Evolutionary conservation across 305 asterid species (phyloP).

Genomic region (Solanum aculeatissimum): DNA sequence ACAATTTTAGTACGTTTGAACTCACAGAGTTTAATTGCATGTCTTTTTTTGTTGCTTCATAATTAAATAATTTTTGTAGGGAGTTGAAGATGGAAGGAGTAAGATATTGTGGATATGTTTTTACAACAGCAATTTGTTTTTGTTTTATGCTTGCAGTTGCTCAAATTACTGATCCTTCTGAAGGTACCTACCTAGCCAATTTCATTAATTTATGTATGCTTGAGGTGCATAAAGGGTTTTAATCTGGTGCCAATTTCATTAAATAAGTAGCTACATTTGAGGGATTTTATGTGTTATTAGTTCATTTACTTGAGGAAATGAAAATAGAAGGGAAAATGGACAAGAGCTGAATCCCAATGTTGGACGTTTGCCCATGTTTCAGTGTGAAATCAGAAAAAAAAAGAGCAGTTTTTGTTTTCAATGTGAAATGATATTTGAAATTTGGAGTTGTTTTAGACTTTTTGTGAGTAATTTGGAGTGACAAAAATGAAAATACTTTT

Average conservation of each 20-base stretch:
- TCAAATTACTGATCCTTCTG: conserved; percentile 24
- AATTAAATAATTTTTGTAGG: not conserved
- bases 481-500: not conserved
- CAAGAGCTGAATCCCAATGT: not conserved
- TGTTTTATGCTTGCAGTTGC: conserved; percentile 7
- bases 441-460: not conserved
- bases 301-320: not conserved
- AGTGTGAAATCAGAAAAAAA: not conserved
- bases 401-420: not conserved
- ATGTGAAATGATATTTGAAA: not conserved
- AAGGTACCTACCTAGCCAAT: conserved; percentile 6
- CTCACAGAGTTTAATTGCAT: no score
- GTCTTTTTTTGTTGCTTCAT: no score
- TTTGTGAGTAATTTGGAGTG: not conserved
- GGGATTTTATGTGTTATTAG: not conserved
- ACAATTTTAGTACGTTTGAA: not conserved
- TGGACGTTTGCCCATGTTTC: not conserved
- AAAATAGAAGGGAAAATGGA: not conserved
- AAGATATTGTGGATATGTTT: conserved; percentile 3
- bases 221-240: not conserved
- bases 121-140: conserved; percentile 10
- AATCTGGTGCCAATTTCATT: not conserved
- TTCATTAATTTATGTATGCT: not conserved
- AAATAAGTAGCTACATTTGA: not conserved
- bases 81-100: conserved; percentile 7